Base-by-base conservation (phyloP, 768 basidiomycete genomes). In the Coprinopsis sp. region DNA sequence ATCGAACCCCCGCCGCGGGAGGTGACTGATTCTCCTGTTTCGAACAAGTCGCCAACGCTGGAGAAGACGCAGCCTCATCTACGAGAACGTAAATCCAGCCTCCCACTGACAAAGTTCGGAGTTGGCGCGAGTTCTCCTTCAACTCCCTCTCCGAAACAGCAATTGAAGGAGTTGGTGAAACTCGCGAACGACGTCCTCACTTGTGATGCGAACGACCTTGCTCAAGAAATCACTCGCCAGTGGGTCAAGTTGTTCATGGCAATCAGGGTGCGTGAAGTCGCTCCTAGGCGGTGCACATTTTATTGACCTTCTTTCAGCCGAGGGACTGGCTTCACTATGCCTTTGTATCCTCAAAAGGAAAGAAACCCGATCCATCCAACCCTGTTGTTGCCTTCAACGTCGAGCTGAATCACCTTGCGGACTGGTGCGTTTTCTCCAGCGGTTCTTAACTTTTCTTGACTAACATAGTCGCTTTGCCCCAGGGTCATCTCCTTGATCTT, bases 401-500 rank as follows among this genome's bases (percentile, higher is more conserved):
- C 5, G 72, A 88, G 51, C 88, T 90, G 40, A 92, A 91, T 62
- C 87, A 87, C 60, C 69, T 95, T 27, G 89, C 84, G 6, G 79
- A 84, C 57, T 94, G 91, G 92, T 89, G 54, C 41, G 76, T 64
- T 38, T 29, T 13, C 34, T n/a, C n/a, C n/a, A n/a, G n/a, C n/a
- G n/a, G 43, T 46, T 16, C 21, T 14, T 47, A n/a, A 16, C 22
- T 13, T 46, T 41, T 27, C 19, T 11, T 10, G n/a, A 39, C 23
- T 16, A n/a, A 24, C 16, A 19, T 50, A 33, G 46, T 19, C 31
- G 21, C 18, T 19, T 36, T 33, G 25, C 13, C 51, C 6, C 51
- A 95, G 94, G 92, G 89, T 93, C 41, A 81, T 86, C 7, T 92
- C 92, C 13, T 68, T 98, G 47, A 92, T 99, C 44, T 69, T 98